Evolutionary conservation across 345 rosid genomes (phyloP).

Genomic region (Mallotus nudiflorus): DNA sequence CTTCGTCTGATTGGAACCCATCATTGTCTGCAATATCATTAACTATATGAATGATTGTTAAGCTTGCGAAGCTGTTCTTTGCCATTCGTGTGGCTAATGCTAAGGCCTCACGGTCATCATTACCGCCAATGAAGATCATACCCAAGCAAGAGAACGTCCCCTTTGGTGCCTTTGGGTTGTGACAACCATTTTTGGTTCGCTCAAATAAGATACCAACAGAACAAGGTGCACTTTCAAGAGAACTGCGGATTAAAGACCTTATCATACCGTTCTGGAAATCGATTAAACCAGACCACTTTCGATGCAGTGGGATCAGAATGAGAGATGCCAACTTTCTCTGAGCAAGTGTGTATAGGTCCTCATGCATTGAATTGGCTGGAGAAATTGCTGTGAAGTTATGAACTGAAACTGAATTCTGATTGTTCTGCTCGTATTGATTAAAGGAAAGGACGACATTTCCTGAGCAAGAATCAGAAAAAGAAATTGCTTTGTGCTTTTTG

Average conservation of each 20-base stretch:
- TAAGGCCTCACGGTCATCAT: slow-evolving; percentile 61
- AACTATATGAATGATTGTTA: slow-evolving; percentile 37
- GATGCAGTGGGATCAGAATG: slow-evolving; percentile 58
- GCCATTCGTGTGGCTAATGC: slow-evolving; percentile 51
- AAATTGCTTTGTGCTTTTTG: slow-evolving; percentile 28
- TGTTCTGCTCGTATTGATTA: slow-evolving; percentile 29
- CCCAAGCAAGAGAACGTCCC: not conserved
- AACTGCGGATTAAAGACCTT: slow-evolving; percentile 38
- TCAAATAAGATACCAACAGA: slow-evolving; percentile 56
- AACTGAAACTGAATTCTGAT: slow-evolving; percentile 21
- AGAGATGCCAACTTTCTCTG: slow-evolving; percentile 39
- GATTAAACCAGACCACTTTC: slow-evolving; percentile 46
- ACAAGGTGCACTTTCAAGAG: slow-evolving; percentile 53
- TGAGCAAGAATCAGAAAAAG: slow-evolving; percentile 25
- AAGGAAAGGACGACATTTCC: slow-evolving; percentile 47
- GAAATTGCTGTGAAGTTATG: slow-evolving; percentile 43
- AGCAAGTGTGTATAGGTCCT: slow-evolving; percentile 58
- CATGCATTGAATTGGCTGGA: slow-evolving; percentile 48
- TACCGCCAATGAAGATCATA: slow-evolving; percentile 59
- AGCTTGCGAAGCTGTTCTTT: slow-evolving; percentile 20
- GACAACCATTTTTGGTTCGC: slow-evolving; percentile 14
- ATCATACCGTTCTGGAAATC: slow-evolving; percentile 33
- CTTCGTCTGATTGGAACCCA: slow-evolving; percentile 16
- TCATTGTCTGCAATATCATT: slow-evolving; percentile 4
- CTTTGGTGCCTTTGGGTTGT: not conserved